Conservation (phyloP, 768 basidiomycete species). For the Tylopilus plumbeoviolaceoides region DNA sequence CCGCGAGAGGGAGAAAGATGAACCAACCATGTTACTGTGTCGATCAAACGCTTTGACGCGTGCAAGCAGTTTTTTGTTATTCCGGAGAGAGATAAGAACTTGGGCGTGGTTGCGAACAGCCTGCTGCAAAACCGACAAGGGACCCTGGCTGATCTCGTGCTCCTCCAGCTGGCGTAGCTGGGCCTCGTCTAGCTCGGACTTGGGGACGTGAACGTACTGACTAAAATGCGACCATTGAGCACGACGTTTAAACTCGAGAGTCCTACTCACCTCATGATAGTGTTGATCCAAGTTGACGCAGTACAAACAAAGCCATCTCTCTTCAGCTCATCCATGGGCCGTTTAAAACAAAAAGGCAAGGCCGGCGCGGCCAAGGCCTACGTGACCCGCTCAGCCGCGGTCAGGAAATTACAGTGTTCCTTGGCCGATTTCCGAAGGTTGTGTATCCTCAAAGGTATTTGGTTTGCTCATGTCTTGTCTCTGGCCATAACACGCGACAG, state of each 20-base stretch:
- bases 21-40: slow-evolving; percentile 94
- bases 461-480: slow-evolving; percentile 1
- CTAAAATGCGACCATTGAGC: slow-evolving; percentile 37
- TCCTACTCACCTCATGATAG: slow-evolving; percentile 30
- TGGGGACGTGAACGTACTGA: slow-evolving; percentile 95
- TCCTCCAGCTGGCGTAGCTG: slow-evolving; percentile 95
- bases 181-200: slow-evolving; percentile 96
- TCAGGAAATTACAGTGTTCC: slow-evolving; percentile 96
- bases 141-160: slow-evolving; percentile 98
- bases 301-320: slow-evolving; percentile 27
- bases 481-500: slow-evolving; percentile 38
- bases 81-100: slow-evolving; percentile 93
- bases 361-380: slow-evolving; percentile 91
- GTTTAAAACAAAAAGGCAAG: slow-evolving; percentile 79
- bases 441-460: slow-evolving; percentile 91
- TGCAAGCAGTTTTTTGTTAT: slow-evolving; percentile 96
- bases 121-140: slow-evolving; percentile 92
- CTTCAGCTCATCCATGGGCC: slow-evolving; percentile 51
- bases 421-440: slow-evolving; percentile 94
- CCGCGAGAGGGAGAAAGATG: background rate
- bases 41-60: slow-evolving; percentile 98
- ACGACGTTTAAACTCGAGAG: slow-evolving; percentile 1
- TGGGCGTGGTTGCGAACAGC: slow-evolving; percentile 97
- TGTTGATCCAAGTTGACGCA: slow-evolving; percentile 23
- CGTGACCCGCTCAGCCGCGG: slow-evolving; percentile 82